Evolutionary conservation across 2,329 filamentous ascomycete genomes (phyloP).

Genomic region (Ophiosphaerella herpotricha): DNA sequence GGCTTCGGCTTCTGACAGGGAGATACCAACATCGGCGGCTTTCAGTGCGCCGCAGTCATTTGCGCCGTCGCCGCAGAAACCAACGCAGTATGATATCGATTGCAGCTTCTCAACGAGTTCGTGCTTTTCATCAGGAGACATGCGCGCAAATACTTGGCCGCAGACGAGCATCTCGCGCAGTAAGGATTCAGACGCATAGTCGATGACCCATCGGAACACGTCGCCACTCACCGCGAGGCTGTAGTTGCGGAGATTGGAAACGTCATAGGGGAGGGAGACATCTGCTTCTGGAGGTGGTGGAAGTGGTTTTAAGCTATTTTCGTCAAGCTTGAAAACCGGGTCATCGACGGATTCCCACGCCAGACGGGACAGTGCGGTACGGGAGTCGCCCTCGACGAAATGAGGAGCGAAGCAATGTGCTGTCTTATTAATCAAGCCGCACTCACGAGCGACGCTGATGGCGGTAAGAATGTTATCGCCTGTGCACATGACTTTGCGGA

Average conservation of each 20-base stretch:
- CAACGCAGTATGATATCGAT: constrained; percentile 90
- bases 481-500: constrained; percentile 93
- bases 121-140: constrained; percentile 99
- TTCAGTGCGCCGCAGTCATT: constrained; percentile 98
- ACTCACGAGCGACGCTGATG: constrained; percentile 92
- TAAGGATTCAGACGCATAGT: constrained; percentile 82
- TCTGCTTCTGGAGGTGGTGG: constrained; percentile 73
- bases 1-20: constrained; percentile 93
- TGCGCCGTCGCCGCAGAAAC: constrained; percentile 96
- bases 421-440: constrained; percentile 76
- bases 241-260: constrained; percentile 81
- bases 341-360: constrained; percentile 97
- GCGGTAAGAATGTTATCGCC: constrained; percentile 97
- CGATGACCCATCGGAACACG: constrained; percentile 94
- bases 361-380: constrained; percentile 73
- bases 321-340: constrained; percentile 74
- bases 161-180: constrained; percentile 85
- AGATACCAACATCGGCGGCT: constrained; percentile 96
- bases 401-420: constrained; percentile 93
- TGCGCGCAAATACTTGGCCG: constrained; percentile 93
- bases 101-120: constrained; percentile 97
- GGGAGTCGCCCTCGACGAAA: constrained; percentile 77
- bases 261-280: constrained; percentile 82
- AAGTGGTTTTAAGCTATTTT: constrained; percentile 78
- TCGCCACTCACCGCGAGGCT: constrained; percentile 89